Evolutionary conservation across 164 flowering plant genomes (phyloP), one percentile per base, ranked within the genome.

Genomic region (Dillenia turbinata): DNA sequence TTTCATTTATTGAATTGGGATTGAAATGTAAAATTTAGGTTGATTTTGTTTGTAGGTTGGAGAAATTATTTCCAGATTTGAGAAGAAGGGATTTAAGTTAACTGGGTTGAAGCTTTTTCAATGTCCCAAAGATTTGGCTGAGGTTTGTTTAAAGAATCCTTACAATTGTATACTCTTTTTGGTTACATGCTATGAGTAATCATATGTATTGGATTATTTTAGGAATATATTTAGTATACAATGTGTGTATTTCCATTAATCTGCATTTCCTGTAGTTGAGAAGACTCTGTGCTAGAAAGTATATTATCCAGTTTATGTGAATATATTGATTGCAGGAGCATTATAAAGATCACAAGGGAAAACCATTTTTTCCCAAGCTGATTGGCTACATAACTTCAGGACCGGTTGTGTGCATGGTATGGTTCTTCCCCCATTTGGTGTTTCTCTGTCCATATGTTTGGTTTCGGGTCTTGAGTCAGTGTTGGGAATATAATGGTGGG

Each of bases 341-440:
- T 70, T 94, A 94, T 71, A 88, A 90, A 71, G 99, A 91, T 77
- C 90, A 89, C 65, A 80, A 80, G 64, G 68, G 77, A n/a, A 94
- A 80, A 69, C 59, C 94, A 10, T 94, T 94, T 74, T 94, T 83
- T 78, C 96, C 96, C 24, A 85, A 82, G 66, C 73, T 94, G 67
- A 86, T 85, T n/a, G 73, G 83, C 33, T 94, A 91, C 70, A 89
- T 94, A 52, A 89, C 93, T 51, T 94, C 98, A 8, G 98, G 98
- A 16, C 98, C 98, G 52, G 98, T 94, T 74, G 90, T 91, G 33
- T 90, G 96, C 67, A 94, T 94, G 98, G 98, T 94, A 89, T 60
- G 65, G 16, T 64, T 56, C 47, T 49, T 33, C 14, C 12, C 17
- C 1, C 49, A 12, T n/a, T n/a, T 44, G 9, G 26, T 47, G 44